phyloP scores from a whole-genome alignment of 345 rosid species.

The Corchorus olitorius region DNA sequence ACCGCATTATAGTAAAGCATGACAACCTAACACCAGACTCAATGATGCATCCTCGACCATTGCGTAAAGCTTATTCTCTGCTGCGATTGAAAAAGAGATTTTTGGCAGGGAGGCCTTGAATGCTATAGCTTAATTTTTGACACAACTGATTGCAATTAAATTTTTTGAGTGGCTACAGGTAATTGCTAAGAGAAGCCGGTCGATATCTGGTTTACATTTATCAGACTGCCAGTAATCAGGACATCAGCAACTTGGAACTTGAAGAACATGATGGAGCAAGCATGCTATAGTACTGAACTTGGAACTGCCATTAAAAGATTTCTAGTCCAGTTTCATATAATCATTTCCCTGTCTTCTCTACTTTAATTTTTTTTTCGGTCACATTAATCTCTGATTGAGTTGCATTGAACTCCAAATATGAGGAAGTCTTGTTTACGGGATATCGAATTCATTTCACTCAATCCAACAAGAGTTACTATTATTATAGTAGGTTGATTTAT shows the following conservation, averaged over 20 bases:
- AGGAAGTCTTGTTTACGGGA: too few relatives aligned
- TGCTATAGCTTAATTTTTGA: slow-evolving; percentile 52
- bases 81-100: slow-evolving; percentile 78
- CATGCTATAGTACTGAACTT: background rate
- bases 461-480: too few relatives aligned
- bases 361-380: too few relatives aligned
- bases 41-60: slow-evolving; percentile 75
- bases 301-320: too few relatives aligned
- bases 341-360: too few relatives aligned
- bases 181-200: slow-evolving; percentile 7
- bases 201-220: background rate
- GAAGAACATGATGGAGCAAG: background rate
- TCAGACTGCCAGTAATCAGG: background rate
- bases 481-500: too few relatives aligned
- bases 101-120: slow-evolving; percentile 85
- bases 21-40: slow-evolving; percentile 81
- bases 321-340: too few relatives aligned
- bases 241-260: background rate
- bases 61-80: slow-evolving; percentile 62
- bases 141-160: background rate
- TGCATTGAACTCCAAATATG: too few relatives aligned
- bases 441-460: too few relatives aligned
- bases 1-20: slow-evolving; percentile 66
- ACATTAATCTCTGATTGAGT: too few relatives aligned
- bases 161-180: background rate